phyloP scores from a whole-genome alignment of 495 filamentous ascomycete species.

The Talaromyces stipitatus region DNA sequence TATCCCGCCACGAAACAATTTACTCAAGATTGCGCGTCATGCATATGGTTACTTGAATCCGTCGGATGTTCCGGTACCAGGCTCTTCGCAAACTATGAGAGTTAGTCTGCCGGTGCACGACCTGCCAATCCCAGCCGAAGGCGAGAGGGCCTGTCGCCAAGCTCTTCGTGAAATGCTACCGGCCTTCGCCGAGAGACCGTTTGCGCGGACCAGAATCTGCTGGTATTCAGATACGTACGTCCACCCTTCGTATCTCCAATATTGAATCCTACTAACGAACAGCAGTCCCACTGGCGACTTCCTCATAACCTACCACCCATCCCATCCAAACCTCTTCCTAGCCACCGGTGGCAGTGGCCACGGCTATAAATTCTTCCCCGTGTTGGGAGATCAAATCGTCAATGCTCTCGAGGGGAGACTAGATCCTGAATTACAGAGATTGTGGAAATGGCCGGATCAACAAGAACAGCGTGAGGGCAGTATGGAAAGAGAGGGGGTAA shows the following conservation, averaged over 20 bases:
- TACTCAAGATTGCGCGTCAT: constrained; percentile 79
- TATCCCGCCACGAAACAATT: constrained; percentile 63
- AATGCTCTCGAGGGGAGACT: constrained; percentile 54
- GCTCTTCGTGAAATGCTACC: constrained; percentile 59
- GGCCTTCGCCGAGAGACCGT: constrained; percentile 53
- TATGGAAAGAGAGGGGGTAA: neutral
- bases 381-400: constrained; percentile 71
- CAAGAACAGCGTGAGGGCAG: too few relatives aligned
- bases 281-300: constrained; percentile 64
- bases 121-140: constrained; percentile 49
- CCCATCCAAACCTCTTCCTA: constrained; percentile 60
- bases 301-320: constrained; percentile 69
- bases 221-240: constrained; percentile 79
- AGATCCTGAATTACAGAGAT: constrained; percentile 46
- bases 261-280: constrained; percentile 1
- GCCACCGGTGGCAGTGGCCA: constrained; percentile 84
- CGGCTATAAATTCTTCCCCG: constrained; percentile 82
- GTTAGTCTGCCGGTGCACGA: constrained; percentile 32
- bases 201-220: constrained; percentile 65
- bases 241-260: neutral
- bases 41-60: constrained; percentile 77
- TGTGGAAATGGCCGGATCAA: constrained; percentile 61
- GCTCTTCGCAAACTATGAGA: constrained; percentile 21
- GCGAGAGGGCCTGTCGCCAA: constrained; percentile 49
- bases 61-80: constrained; percentile 32